Conservation (phyloP, 73 alveolate species). For the Uronychia setigera region DNA sequence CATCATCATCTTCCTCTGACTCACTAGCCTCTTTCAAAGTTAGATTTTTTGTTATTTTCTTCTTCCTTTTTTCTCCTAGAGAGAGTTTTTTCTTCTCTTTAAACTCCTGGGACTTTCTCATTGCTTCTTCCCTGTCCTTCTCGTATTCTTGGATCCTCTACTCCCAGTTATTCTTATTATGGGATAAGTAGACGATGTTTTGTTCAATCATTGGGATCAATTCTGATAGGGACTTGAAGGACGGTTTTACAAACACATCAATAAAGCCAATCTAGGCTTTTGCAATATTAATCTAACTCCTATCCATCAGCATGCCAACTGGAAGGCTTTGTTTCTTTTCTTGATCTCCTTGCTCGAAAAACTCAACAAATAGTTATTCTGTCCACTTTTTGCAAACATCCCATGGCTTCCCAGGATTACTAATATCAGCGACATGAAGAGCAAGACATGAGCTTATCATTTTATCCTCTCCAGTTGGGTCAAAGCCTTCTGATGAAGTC, state of each 20-base stretch:
- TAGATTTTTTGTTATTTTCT: background rate
- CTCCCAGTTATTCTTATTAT: background rate
- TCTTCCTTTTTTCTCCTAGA: background rate
- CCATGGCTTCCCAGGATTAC: slow-evolving; percentile 67
- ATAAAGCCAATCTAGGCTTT: slow-evolving; percentile 94
- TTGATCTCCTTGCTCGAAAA: slow-evolving; percentile 85
- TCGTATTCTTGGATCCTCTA: slow-evolving; percentile 22
- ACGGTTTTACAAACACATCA: slow-evolving; percentile 87
- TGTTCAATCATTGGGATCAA: slow-evolving; percentile 19
- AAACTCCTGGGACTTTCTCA: background rate
- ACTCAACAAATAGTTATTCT: slow-evolving; percentile 52
- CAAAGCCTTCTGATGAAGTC: background rate
- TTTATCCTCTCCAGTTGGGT: slow-evolving; percentile 15
- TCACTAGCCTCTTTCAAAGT: background rate
- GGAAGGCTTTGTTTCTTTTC: slow-evolving; percentile 88
- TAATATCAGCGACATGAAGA: slow-evolving; percentile 79
- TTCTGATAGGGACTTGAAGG: slow-evolving; percentile 57
- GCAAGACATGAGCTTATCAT: slow-evolving; percentile 61
- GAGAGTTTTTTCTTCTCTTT: background rate
- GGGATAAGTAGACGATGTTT: background rate
- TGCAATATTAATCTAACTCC: slow-evolving; percentile 89
- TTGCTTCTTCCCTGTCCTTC: background rate
- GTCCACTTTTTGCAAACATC: slow-evolving; percentile 69
- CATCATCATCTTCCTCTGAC: background rate
- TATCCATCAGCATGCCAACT: slow-evolving; percentile 85